Percentiles rank a stretch among this genome's conserved stretches.
Conservation (phyloP, 2,329 filamentous ascomycete species). For the Ceratocystis destructans region DNA sequence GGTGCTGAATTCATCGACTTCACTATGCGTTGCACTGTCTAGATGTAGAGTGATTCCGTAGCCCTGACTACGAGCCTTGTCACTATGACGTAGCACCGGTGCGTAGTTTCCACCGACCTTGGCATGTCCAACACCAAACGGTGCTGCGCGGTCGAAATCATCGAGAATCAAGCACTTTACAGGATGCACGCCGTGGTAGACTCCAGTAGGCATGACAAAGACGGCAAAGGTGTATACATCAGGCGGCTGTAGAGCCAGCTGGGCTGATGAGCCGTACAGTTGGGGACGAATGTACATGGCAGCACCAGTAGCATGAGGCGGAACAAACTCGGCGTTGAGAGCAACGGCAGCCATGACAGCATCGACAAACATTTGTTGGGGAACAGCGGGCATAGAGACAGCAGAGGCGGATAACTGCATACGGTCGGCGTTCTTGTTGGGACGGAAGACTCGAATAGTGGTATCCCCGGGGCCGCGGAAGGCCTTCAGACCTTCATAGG, state of each 20-base stretch:
- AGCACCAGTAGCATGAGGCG: slow-evolving; percentile 74
- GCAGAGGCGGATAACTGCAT: slow-evolving; percentile 75
- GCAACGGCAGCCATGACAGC: slow-evolving; percentile 69
- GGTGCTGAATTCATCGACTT: slow-evolving; percentile 93
- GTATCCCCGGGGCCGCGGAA: slow-evolving; percentile 63
- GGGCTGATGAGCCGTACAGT: slow-evolving; percentile 74
- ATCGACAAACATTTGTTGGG: slow-evolving; percentile 59
- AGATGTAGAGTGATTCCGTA: slow-evolving; percentile 92
- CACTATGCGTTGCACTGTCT: slow-evolving; percentile 68
- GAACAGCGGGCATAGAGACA: slow-evolving; percentile 70
- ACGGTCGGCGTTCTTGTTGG: slow-evolving; percentile 67
- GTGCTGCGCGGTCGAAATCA: slow-evolving; percentile 86
- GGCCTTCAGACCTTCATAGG: slow-evolving; percentile 96
- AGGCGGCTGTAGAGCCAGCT: slow-evolving; percentile 72
- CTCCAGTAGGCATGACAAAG: slow-evolving; percentile 80
- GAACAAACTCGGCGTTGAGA: slow-evolving; percentile 81
- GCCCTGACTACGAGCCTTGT: slow-evolving; percentile 62
- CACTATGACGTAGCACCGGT: slow-evolving; percentile 76
- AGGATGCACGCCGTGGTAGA: slow-evolving; percentile 81
- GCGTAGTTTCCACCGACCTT: slow-evolving; percentile 96
- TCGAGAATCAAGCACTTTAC: slow-evolving; percentile 83
- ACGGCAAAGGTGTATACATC: slow-evolving; percentile 89
- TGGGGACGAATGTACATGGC: slow-evolving; percentile 88
- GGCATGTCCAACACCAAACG: slow-evolving; percentile 76
- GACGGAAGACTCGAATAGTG: slow-evolving; percentile 74